phyloP scores from a whole-genome alignment of 176 grass and related monocot genomes.

The Oryza meridionalis region DNA sequence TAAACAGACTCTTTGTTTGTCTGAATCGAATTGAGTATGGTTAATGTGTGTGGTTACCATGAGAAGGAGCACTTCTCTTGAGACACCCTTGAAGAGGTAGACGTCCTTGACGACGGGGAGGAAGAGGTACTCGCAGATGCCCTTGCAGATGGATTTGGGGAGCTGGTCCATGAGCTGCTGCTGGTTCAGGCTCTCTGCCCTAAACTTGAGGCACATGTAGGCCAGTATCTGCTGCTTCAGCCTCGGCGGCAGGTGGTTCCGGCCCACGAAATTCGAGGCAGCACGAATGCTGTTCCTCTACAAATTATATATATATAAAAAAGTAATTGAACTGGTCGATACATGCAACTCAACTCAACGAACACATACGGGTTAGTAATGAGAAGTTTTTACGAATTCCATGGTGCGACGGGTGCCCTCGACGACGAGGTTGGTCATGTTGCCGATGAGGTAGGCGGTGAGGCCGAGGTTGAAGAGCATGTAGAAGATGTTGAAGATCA shows the following conservation, averaged over 20 bases:
- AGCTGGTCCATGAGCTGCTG: constrained; percentile 96
- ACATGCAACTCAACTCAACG: neutral
- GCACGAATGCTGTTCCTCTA: constrained; percentile 89
- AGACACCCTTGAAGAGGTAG: constrained; percentile 87
- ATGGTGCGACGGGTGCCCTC: constrained; percentile 95
- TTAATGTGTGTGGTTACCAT: constrained; percentile 42
- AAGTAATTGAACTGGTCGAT: neutral
- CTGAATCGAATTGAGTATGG: neutral
- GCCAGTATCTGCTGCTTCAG: constrained; percentile 89
- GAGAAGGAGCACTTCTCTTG: constrained; percentile 64
- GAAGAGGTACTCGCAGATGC: constrained; percentile 91
- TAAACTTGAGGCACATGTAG: constrained; percentile 97
- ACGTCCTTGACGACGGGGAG: constrained; percentile 73
- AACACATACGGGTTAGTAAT: rapidly evolving
- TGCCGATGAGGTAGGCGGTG: constrained; percentile 93
- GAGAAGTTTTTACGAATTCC: constrained; percentile 78
- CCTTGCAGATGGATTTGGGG: constrained; percentile 94
- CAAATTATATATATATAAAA: no score
- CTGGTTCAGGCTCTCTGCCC: constrained; percentile 91
- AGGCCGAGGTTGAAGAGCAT: constrained; percentile 98
- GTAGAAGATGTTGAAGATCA: constrained; percentile 99
- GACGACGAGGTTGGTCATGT: constrained; percentile 99
- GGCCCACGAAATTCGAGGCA: constrained; percentile 79
- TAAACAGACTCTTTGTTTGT: neutral
- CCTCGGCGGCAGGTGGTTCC: constrained; percentile 76